Evolutionary conservation across 371 early-diverging fungal genomes (phyloP), one percentile per base, ranked within the genome.

Genomic region (Mortierella polycephala): DNA sequence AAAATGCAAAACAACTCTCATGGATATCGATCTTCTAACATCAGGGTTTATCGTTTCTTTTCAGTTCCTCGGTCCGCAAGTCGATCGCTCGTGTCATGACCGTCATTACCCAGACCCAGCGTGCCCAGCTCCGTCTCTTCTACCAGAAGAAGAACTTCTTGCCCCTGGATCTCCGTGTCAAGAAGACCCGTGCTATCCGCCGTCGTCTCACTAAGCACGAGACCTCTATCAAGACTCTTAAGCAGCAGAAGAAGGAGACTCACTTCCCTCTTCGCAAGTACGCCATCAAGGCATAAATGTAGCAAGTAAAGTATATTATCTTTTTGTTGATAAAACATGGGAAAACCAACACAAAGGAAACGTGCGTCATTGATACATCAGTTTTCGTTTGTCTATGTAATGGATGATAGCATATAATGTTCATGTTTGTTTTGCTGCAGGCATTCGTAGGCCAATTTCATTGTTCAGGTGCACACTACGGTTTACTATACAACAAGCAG

Each of bases 131-230:
- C 57, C 92, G 93, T 73, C 81, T 88, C 58, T 89, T 87, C 87
- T 95, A 93, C 90, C 89, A 91, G 81, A 91, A 91, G 81, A 96
- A 94, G 90, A 96, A 96, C 91, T 92, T 92, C 89, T 71, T 89
- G 57, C 98, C 97, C 69, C 83, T 94, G 68, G 97, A 96, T 83
- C 91, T 98, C 85, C 94, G 97, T 73, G 86, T 84, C 84, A 97
- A 97, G 94, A 94, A 94, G 93, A 97, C 97, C 75, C 94, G 97
- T 81, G 98, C 98, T 72, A 92, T 97, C 86, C 96, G 98, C 66
- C 94, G 97, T 71, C 92, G 92, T 64, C 86, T 98, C 85, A 95
- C 96, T 85, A 83, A 85, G 81, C 64, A 80, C 71, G 94, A 96
- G 86, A 77, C 81, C 57, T 74, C 87, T 60, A 69, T 80, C 80